phyloP scores from a whole-genome alignment of 148 eudicot genomes.

The Silene uniflora region DNA sequence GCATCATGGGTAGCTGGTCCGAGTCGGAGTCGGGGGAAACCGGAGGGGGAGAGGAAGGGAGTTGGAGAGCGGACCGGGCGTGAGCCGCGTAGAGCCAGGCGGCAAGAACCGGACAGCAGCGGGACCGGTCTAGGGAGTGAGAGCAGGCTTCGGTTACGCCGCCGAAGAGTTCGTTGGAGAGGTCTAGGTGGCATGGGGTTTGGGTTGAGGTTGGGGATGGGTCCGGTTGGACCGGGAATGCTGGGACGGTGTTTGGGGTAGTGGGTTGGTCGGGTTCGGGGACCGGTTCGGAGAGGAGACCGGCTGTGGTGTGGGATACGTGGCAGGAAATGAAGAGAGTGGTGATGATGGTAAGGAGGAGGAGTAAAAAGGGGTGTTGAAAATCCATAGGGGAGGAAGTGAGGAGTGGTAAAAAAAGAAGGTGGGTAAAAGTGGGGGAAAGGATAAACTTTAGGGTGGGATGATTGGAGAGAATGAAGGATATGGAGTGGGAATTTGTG shows the following conservation, averaged over 20 bases:
- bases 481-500: too few relatives aligned
- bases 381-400: background rate
- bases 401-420: background rate
- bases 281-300: slow-evolving; percentile 63
- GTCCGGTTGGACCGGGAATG: slow-evolving; percentile 60
- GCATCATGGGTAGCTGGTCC: slow-evolving; percentile 66
- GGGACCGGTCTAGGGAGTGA: slow-evolving; percentile 66
- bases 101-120: slow-evolving; percentile 88
- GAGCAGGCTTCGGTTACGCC: slow-evolving; percentile 78
- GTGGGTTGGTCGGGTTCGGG: slow-evolving; percentile 51
- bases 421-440: background rate
- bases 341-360: background rate
- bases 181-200: slow-evolving; percentile 60
- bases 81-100: slow-evolving; percentile 96
- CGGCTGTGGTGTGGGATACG: slow-evolving; percentile 22
- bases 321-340: background rate
- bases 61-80: slow-evolving; percentile 66
- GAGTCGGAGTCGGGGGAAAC: slow-evolving; percentile 33
- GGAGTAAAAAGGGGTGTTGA: background rate
- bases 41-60: slow-evolving; percentile 35
- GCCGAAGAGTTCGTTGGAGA: slow-evolving; percentile 87
- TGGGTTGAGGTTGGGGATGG: slow-evolving; percentile 24
- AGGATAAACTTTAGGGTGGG: too few relatives aligned
- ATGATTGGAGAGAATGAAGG: too few relatives aligned
- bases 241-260: slow-evolving; percentile 71